A percentile compares a stretch with the other conserved stretches of the same genome.
Evolutionary conservation across 768 basidiomycete species (phyloP).

Genomic region (Hemileccinum impolitum): DNA sequence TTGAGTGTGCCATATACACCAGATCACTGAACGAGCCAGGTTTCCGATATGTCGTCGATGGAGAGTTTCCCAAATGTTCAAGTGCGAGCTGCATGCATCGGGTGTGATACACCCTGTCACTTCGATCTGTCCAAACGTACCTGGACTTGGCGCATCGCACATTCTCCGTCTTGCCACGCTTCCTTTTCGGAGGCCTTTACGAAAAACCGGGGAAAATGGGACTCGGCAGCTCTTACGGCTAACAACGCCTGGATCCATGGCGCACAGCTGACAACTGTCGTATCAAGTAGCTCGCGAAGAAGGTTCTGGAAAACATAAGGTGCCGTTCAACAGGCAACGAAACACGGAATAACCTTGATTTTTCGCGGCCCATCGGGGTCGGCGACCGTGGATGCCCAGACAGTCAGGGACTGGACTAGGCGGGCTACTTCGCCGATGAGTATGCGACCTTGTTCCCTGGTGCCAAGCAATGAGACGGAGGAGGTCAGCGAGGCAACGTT

Average conservation of each 20-base stretch:
- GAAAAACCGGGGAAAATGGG: constrained; percentile 44
- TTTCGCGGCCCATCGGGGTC: not conserved
- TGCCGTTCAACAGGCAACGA: not conserved
- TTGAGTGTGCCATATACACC: constrained; percentile 23
- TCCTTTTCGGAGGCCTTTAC: constrained; percentile 29
- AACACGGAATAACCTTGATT: constrained; percentile 19
- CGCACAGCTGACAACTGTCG: constrained; percentile 34
- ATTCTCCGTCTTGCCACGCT: constrained; percentile 42
- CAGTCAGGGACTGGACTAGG: constrained; percentile 12
- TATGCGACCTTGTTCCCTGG: constrained; percentile 15
- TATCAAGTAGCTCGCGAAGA: constrained; percentile 34
- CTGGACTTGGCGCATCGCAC: constrained; percentile 34
- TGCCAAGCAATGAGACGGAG: constrained; percentile 13
- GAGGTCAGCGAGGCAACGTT: constrained; percentile 12
- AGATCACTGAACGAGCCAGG: constrained; percentile 28
- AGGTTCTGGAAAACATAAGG: constrained; percentile 22
- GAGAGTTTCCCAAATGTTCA: constrained; percentile 25
- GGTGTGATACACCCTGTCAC: not conserved
- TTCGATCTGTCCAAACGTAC: constrained; percentile 31
- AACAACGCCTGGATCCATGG: constrained; percentile 41
- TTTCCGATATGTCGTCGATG: constrained; percentile 5
- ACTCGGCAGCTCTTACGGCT: constrained; percentile 46
- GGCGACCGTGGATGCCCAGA: constrained; percentile 14
- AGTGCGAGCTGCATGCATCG: constrained; percentile 31
- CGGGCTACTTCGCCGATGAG: constrained; percentile 17